Evolutionary conservation across 2,329 filamentous ascomycete species (phyloP), one percentile per base, ranked within the genome.

Genomic region (Monosporascus sp.): DNA sequence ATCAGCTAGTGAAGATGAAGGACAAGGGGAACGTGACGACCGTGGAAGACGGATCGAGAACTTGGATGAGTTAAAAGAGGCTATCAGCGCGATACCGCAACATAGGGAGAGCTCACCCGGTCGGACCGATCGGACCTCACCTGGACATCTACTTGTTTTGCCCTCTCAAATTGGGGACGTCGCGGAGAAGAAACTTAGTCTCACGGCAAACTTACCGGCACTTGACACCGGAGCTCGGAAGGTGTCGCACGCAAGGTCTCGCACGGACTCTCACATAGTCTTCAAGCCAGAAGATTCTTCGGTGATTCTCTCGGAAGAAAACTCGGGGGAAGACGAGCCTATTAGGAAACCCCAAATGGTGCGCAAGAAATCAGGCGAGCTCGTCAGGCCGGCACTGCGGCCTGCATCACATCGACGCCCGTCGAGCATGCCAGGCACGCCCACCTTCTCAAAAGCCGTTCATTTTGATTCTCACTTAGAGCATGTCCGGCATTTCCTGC

Each of bases 381-480:
- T 99, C 37, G 94, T 99, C 53, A 87, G 94, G 63, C 94, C 94
- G 14, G 94, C 94, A 20, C 81, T 99, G 49, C 85, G 94, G 49
- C 84, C 87, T 39, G 78, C 89, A 14, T 89, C 88, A n/a, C 82
- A 83, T 59, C 81, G 90, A 59, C 83, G 94, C 53, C 93, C 93
- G 1, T 96, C 90, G 3, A 97, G 93, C 74, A 96, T 97, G 90
- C 94, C 94, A 8, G 94, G 94, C 51, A 99, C 94, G 0, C 94
- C 94, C 0, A 94, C 93, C 8, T 97, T 93, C 68, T 88, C 88
- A 61, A 99, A 99, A 71, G 91, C 89, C 14, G 94, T 99, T n/a
- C 94, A 99, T 72, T 99, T 99, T 68, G 94, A 97, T 72, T 90
- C 93, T 25, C 90, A 96, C 66, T 83, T 97, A 39, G 94, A 97